Percentiles rank a stretch among this genome's conserved stretches.
These are phyloP conservation scores for Puccinia polysora DNA, from an alignment of 1,284 basidiomycete species.

Conservation along the genomic window DNA sequence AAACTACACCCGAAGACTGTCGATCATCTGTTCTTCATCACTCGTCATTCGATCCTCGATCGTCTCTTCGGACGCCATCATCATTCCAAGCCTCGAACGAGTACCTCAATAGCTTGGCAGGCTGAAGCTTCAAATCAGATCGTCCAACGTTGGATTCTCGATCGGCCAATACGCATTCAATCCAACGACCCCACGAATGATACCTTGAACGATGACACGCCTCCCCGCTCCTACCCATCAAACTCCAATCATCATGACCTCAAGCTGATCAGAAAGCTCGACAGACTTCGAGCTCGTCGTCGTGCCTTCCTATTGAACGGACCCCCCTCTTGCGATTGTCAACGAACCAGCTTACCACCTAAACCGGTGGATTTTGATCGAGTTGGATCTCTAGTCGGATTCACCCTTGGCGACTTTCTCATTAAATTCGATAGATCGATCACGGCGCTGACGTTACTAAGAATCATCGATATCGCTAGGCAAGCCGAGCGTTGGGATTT, in stretches of 20 bases:
- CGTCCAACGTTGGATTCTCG: slow-evolving; percentile 21
- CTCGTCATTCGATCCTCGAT: not conserved
- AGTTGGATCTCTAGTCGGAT: not conserved
- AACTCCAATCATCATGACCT: no score
- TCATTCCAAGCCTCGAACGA: not conserved
- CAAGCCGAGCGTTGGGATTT: slow-evolving; percentile 33
- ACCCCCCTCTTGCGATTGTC: slow-evolving; percentile 18
- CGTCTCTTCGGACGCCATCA: not conserved
- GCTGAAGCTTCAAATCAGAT: slow-evolving; percentile 21
- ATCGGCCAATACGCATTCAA: not conserved
- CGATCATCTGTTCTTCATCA: slow-evolving; percentile 4
- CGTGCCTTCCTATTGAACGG: slow-evolving; percentile 8
- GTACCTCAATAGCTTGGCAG: slow-evolving; percentile 14
- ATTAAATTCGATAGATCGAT: not conserved
- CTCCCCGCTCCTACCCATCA: no score
- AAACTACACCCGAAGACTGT: not conserved
- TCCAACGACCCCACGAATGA: not conserved
- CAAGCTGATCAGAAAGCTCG: not conserved
- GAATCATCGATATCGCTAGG: slow-evolving; percentile 26
- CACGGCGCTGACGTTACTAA: not conserved
- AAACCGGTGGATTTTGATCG: not conserved
- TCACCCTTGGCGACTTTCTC: not conserved
- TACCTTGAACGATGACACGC: no score
- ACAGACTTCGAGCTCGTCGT: not conserved
- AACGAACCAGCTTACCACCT: not conserved